These are phyloP conservation scores for Rutstroemia sp. DNA, from an alignment of 2,329 filamentous ascomycete species.

Conservation along the genomic window DNA sequence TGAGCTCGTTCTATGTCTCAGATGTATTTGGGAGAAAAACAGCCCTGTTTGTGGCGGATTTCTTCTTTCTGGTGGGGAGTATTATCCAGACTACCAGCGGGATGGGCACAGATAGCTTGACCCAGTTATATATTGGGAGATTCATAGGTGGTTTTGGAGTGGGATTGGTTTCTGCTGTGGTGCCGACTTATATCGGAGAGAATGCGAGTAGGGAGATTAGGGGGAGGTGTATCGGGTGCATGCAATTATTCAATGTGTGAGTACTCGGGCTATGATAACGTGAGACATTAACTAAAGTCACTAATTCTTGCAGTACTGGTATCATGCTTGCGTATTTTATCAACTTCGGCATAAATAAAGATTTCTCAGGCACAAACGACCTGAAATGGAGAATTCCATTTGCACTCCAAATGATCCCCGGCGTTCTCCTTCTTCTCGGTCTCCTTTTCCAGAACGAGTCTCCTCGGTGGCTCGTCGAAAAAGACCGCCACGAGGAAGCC, in stretches of 20 bases:
- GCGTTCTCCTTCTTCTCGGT: slow-evolving; percentile 49
- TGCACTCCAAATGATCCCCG: slow-evolving; percentile 55
- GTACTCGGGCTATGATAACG: not conserved
- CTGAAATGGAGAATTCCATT: slow-evolving; percentile 48
- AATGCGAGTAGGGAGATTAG: slow-evolving; percentile 11
- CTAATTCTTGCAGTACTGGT: not conserved
- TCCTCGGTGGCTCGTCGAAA: slow-evolving; percentile 57
- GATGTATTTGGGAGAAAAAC: slow-evolving; percentile 24
- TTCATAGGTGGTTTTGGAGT: slow-evolving; percentile 14
- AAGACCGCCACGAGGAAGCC: slow-evolving; percentile 58
- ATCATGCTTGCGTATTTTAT: slow-evolving; percentile 12
- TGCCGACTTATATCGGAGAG: slow-evolving; percentile 14
- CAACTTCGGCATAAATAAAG: slow-evolving; percentile 7
- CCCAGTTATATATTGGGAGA: slow-evolving; percentile 8
- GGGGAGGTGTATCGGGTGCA: slow-evolving; percentile 11
- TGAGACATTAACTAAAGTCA: not conserved
- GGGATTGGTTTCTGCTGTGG: slow-evolving; percentile 11
- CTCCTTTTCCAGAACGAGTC: slow-evolving; percentile 54
- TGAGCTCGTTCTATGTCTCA: slow-evolving; percentile 35
- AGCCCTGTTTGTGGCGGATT: slow-evolving; percentile 8
- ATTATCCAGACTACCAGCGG: slow-evolving; percentile 9
- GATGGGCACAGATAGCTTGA: slow-evolving; percentile 5
- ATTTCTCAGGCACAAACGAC: not conserved
- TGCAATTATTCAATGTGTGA: slow-evolving; percentile 15
- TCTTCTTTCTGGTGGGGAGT: slow-evolving; percentile 6